Percentiles rank a stretch among this genome's conserved stretches.
Evolutionary conservation across 1,139 yeast genomes (phyloP).

Genomic region (Taphrina betulina): DNA sequence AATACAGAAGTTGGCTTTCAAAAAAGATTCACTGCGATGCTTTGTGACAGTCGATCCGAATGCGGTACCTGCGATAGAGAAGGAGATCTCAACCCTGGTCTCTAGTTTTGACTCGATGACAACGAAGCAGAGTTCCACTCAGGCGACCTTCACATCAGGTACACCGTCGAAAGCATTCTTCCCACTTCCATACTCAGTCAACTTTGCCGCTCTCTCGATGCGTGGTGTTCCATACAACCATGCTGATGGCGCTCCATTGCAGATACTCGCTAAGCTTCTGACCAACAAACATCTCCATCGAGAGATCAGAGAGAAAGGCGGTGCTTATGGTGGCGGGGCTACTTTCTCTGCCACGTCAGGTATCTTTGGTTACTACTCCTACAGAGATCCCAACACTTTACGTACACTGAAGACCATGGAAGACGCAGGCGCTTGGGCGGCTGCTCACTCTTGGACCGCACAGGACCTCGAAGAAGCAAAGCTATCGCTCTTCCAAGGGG

Average conservation of each 20-base stretch:
- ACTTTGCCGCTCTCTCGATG: slow-evolving; percentile 71
- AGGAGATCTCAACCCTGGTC: slow-evolving; percentile 42
- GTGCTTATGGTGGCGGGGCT: slow-evolving; percentile 98
- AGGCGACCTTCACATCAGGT: not conserved
- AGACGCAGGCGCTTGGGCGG: slow-evolving; percentile 58
- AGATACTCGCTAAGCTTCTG: slow-evolving; percentile 73
- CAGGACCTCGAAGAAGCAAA: slow-evolving; percentile 85
- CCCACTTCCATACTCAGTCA: slow-evolving; percentile 83
- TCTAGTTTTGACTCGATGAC: slow-evolving; percentile 2
- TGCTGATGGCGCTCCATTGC: slow-evolving; percentile 80
- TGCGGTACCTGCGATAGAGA: slow-evolving; percentile 53
- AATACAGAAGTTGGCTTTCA: slow-evolving; percentile 53
- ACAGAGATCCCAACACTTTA: slow-evolving; percentile 86
- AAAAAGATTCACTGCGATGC: slow-evolving; percentile 50
- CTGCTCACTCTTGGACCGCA: slow-evolving; percentile 53
- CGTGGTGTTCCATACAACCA: slow-evolving; percentile 67
- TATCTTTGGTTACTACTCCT: slow-evolving; percentile 75
- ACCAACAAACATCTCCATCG: slow-evolving; percentile 83
- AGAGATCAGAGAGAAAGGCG: slow-evolving; percentile 91
- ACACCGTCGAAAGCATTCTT: slow-evolving; percentile 50
- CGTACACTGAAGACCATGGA: slow-evolving; percentile 64
- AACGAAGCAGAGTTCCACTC: not conserved
- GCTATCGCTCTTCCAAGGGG: slow-evolving; percentile 79
- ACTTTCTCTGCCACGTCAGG: slow-evolving; percentile 81
- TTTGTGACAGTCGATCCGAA: slow-evolving; percentile 50